These are phyloP conservation scores for Rossbeevera mucosa DNA, from an alignment of 768 basidiomycete genomes.

Conservation along the genomic window DNA sequence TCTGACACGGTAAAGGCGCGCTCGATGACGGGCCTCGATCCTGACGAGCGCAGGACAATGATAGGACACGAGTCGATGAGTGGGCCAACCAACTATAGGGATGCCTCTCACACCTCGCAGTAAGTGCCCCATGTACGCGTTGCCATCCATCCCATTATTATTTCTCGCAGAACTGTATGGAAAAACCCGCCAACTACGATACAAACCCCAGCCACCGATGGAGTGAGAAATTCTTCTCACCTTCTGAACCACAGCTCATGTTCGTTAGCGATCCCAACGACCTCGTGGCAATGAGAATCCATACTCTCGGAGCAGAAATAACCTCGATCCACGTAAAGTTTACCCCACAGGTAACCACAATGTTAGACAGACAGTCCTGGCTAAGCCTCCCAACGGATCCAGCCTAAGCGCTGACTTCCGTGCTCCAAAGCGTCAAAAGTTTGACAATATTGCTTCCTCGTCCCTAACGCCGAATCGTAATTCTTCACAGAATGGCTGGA, in stretches of 20 bases:
- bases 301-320: not conserved
- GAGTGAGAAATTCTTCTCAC: constrained; percentile 13
- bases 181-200: constrained; percentile 21
- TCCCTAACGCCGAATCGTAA: not conserved
- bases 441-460: constrained; percentile 3
- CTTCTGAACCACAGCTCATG: not conserved
- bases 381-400: not conserved
- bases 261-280: constrained; percentile 7
- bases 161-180: constrained; percentile 13
- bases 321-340: not conserved
- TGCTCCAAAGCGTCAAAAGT: constrained; percentile 23
- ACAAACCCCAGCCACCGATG: constrained; percentile 6
- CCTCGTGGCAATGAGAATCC: constrained; percentile 15
- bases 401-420: not conserved
- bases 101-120: constrained; percentile 24
- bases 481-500: not conserved
- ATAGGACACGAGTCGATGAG: constrained; percentile 9
- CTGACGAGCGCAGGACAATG: constrained; percentile 10
- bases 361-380: constrained; percentile 18
- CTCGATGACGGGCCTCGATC: constrained; percentile 8
- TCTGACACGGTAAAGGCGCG: constrained; percentile 13
- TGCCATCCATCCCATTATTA: constrained; percentile 7
- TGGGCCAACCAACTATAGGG: constrained; percentile 24
- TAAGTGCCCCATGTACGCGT: constrained; percentile 10
- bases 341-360: constrained; percentile 23